Evolutionary conservation across 805 yeast genomes (phyloP), one percentile per base, ranked within the genome.

Genomic region (Kregervanrija delftensis): DNA sequence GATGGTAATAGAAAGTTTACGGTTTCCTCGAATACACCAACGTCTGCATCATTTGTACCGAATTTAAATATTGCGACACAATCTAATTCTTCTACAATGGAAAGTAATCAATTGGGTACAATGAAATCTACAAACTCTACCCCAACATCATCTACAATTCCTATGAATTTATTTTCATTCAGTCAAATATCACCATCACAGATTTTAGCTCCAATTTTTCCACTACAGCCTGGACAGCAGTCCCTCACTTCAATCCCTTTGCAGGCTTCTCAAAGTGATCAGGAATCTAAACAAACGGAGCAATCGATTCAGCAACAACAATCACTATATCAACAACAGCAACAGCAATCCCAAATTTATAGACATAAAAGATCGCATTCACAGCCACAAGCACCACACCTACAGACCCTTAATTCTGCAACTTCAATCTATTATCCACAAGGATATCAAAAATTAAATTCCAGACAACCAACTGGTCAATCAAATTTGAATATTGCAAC

Each of bases 161-260:
- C 60, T 4, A 57, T 55, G 39, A 58, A 59, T 2, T 43, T 57
- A 16, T 56, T 57, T 37, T 52, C 60, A n/a, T 12, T 57, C 12
- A 60, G 58, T 34, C 63, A 56, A 45, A 51, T 58, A 45, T 55
- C 59, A 5, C 60, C 64, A 13, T 50, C 59, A 3, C 59, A 49
- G 46, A 49, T 51, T 14, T 50, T 50, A 15, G 13, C 12, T 32
- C 13, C 13, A 5, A 32, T 13, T 15, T 14, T 9, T 31, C 34
- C 14, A 11, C 35, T 14, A 4, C 32, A 22, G 6, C 28, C 28
- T 6, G 28, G 28, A 8, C 28, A 22, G 8, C 28, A 22, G 8
- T 22, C 8, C 2, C 5, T 22, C 2, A 22, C 28, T 22, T 22
- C 28, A 22, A 6, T 22, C 2, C 28, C 28, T 22, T 22, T 22